A percentile compares a stretch with the other conserved stretches of the same genome.
phyloP scores from a whole-genome alignment of 179 eudicot species.

The Vitellaria paradoxa region DNA sequence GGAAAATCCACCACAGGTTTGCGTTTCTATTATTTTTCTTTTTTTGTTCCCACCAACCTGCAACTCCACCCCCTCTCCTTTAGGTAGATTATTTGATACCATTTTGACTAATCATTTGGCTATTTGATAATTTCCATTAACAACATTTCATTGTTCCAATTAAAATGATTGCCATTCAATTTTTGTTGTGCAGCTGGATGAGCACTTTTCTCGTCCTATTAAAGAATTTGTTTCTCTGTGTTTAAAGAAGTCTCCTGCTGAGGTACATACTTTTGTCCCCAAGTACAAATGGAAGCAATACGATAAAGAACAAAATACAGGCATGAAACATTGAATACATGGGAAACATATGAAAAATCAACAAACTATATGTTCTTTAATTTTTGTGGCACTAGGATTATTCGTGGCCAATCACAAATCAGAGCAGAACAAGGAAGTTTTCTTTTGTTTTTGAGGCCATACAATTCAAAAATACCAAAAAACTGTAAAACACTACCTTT shows the following conservation, averaged over 20 bases:
- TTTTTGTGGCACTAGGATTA: no score
- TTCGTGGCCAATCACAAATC: no score
- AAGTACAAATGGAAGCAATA: no score
- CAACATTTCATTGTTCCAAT: background rate
- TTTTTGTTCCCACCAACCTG: background rate
- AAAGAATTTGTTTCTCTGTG: conserved; percentile 86
- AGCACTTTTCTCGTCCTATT: conserved; percentile 86
- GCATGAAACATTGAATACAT: no score
- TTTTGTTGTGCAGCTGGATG: conserved; percentile 70
- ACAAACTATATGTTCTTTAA: no score
- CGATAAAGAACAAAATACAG: no score
- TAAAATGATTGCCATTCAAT: background rate
- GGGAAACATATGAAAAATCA: no score
- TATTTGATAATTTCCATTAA: background rate
- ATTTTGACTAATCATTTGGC: background rate
- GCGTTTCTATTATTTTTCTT: background rate
- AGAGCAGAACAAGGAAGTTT: no score
- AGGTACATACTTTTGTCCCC: conserved; percentile 43
- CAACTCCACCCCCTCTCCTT: background rate
- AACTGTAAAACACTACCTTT: no score
- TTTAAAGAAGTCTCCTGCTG: conserved; percentile 73
- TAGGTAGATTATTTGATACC: background rate
- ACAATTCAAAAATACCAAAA: no score
- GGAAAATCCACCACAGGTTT: conserved; percentile 96
- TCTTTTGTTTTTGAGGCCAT: no score